phyloP scores from a whole-genome alignment of 2,329 filamentous ascomycete genomes.

The Cladosporium sp. region DNA sequence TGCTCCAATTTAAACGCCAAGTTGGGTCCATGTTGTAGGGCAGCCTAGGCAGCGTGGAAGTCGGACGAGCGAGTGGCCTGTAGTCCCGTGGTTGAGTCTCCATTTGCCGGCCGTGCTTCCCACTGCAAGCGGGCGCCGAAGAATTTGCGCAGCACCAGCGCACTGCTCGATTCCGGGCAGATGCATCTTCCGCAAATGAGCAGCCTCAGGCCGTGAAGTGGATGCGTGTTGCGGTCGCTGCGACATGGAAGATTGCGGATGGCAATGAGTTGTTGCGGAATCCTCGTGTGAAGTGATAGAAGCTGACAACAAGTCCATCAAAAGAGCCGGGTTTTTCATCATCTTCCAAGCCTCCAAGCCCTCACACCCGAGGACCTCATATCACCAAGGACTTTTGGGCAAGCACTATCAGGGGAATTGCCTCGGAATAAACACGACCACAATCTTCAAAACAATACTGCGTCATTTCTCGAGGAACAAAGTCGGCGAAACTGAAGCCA shows the following conservation, averaged over 20 bases:
- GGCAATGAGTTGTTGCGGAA: constrained; percentile 12
- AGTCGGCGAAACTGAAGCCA: too few relatives aligned
- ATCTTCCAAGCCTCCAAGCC: too few relatives aligned
- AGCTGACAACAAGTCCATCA: not conserved
- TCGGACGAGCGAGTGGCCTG: not conserved
- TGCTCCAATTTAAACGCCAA: not conserved
- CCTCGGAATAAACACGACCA: too few relatives aligned
- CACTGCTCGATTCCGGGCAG: constrained; percentile 7
- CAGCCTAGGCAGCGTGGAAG: not conserved
- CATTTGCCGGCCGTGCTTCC: not conserved
- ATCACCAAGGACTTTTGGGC: too few relatives aligned
- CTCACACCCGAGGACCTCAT: too few relatives aligned
- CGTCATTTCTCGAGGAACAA: too few relatives aligned
- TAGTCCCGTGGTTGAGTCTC: too few relatives aligned
- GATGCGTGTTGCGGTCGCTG: not conserved
- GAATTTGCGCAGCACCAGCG: not conserved
- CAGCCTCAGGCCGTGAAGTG: constrained; percentile 10
- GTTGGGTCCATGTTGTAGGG: too few relatives aligned
- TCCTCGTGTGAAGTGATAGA: not conserved
- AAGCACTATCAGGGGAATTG: not conserved
- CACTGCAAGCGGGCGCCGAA: not conserved
- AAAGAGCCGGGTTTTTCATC: not conserved
- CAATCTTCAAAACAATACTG: too few relatives aligned
- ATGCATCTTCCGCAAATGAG: constrained; percentile 2
- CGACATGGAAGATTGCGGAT: constrained; percentile 7